Base-by-base conservation (phyloP, 345 rosid genomes). In the Brassica rapa region DNA sequence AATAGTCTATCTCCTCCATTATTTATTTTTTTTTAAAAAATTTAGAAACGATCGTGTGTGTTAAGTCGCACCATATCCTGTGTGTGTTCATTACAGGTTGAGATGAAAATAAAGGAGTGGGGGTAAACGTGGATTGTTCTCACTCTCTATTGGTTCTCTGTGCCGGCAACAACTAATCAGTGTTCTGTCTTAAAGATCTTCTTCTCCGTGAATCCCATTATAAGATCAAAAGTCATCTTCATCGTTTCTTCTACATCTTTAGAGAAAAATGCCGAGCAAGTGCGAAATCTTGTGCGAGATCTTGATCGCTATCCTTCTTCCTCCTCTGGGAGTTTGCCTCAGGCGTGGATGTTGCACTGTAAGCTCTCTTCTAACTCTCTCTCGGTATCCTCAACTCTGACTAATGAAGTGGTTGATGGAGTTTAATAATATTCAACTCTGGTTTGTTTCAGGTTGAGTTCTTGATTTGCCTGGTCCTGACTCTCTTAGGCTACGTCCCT, bases 261-360 rank as follows among this genome's bases (percentile, higher is more conserved):
- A 9, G 6, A 3, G 10, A 10, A 80, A 84, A 72, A 93, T 91
- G 98, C 86, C 96, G 37, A 81, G 70, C 30, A 79, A 63, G 75
- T 87, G 90, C 19, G 98, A 84, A 68, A 86, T 91, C 69, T 72
- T 74, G 75, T 93, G 98, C 82, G 98, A 93, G 81, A 82, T 93
- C 82, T 73, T 93, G 43, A 87, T 93, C 79, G 97, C 98, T 8
- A 75, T 93, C 73, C 49, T 93, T 75, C 89, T 93, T 43, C 98
- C 98, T 5, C 98, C 98, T 49, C 68, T 93, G 35, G 98, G 98
- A 30, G 94, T 93, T 74, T 91, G 97, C 84, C 80, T 93, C 76
- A 80, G 90, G 83, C 89, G 84, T 68, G 98, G 98, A 21, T 93
- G 98, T 71, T 93, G 98, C 90, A 89, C 82, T 11, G 98, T 93